These are phyloP conservation scores for Schizochytrium sp. DNA, from an alignment of 108 stramenopile genomes.

Conservation along the genomic window DNA sequence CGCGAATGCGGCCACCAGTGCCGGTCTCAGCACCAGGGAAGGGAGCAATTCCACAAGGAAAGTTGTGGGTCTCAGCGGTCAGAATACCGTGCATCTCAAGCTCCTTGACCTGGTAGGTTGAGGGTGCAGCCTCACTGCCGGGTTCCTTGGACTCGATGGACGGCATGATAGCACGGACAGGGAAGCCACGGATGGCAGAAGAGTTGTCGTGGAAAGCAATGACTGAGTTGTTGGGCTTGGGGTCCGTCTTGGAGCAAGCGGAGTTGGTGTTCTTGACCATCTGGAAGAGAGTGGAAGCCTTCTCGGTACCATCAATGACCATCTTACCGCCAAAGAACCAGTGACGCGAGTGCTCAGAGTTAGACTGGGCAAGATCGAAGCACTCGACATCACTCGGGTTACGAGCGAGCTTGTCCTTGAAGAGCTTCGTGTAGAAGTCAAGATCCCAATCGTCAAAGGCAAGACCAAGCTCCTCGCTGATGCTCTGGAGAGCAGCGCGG, in stretches of 20 bases:
- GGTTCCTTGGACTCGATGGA: conserved; percentile 56
- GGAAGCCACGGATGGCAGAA: conserved; percentile 90
- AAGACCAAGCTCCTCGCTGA: conserved; percentile 89
- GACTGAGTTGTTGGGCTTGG: conserved; percentile 84
- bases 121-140: conserved; percentile 67
- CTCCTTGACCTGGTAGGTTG: conserved; percentile 74
- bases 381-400: conserved; percentile 98
- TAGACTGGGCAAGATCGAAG: conserved; percentile 98
- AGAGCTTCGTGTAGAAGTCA: conserved; percentile 95
- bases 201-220: conserved; percentile 99
- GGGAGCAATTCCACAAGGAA: conserved; percentile 97
- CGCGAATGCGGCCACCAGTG: conserved; percentile 96
- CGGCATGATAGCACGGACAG: conserved; percentile 19
- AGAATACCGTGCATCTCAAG: conserved; percentile 91
- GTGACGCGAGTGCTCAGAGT: conserved; percentile 98
- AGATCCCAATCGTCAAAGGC: conserved; percentile 99
- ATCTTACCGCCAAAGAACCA: conserved; percentile 99
- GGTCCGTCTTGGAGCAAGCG: conserved; percentile 63
- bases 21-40: conserved; percentile 99
- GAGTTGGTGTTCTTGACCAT: conserved; percentile 96
- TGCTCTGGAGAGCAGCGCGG: conserved; percentile 86
- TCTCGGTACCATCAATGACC: conserved; percentile 95
- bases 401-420: conserved; percentile 91
- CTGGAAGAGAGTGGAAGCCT: conserved; percentile 90
- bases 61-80: conserved; percentile 99